Evolutionary conservation across 169 alveolate genomes (phyloP), one percentile per base, ranked within the genome.

Genomic region (Plasmodium malariae): DNA sequence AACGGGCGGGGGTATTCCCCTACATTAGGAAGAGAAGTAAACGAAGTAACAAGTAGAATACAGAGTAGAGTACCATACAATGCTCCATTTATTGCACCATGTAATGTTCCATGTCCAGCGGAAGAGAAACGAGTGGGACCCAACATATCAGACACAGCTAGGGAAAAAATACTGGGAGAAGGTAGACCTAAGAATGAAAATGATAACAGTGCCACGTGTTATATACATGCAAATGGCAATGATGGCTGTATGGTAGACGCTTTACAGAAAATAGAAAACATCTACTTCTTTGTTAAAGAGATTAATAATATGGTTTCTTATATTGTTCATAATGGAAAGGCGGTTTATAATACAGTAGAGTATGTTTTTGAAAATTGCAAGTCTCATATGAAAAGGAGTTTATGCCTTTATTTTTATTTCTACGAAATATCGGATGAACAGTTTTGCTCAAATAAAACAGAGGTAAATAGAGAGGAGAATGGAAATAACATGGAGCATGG

Each of bases 261-360:
- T 9, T 63, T 74, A 1, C 32, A 40, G 0, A n/a, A 32, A 43
- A 54, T 78, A 26, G 26, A 63, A 17, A 55, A 63, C 26, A 3
- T 78, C 11, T 60, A 36, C 24, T 68, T 17, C 7, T 54, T 78
- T 51, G 78, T 78, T 78, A 59, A 78, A 0, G 70, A 78, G 36
- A 12, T 78, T 28, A 78, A 78, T 51, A 78, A 63, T 28, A 19
- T 78, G 32, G 63, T 78, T 19, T 45, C 32, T 24, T 62, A 26
- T 3, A 32, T 78, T 3, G 49, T 69, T 17, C 89, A 78, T 63
- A 17, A 30, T 9, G 89, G 67, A 14, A 7, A 19, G 55, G 51
- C 3, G 51, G n/a, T 12, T 48, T 55, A 63, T 51, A 48, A 37
- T 6, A 9, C 26, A 0, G 51, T 78, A 2, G 32, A 28, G 30